Conservation (phyloP, 192 early-diverging fungal species). For the Powellomyces hirtus region DNA sequence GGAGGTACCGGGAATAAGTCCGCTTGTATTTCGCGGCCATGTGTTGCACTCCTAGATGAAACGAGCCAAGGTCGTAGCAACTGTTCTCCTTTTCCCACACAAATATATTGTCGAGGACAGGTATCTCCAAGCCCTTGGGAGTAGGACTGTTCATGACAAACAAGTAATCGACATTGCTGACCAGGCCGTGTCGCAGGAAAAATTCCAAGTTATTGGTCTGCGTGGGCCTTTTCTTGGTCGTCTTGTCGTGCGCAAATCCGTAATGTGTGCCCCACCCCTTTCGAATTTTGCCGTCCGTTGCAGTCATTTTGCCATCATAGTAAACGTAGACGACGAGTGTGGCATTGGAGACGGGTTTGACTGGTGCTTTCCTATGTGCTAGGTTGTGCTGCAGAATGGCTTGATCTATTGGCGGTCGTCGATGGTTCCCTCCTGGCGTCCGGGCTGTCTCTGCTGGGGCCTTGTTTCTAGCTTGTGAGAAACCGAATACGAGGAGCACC, state of each 20-base stretch:
- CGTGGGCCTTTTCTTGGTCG: background rate
- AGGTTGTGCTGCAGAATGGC: too few relatives aligned
- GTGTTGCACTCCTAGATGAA: background rate
- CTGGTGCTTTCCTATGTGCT: too few relatives aligned
- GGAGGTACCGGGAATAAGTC: background rate
- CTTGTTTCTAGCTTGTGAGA: too few relatives aligned
- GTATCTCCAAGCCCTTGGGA: background rate
- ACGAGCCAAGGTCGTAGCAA: conserved; percentile 12
- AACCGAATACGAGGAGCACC: too few relatives aligned
- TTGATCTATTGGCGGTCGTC: too few relatives aligned
- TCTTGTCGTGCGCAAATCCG: background rate
- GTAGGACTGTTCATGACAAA: background rate
- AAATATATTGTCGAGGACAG: background rate
- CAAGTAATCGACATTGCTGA: background rate
- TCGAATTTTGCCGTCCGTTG: background rate
- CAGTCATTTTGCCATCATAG: conserved; percentile 5
- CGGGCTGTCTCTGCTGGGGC: too few relatives aligned
- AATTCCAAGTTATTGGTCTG: background rate
- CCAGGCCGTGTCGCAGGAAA: background rate
- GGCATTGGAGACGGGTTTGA: too few relatives aligned
- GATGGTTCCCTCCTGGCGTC: too few relatives aligned
- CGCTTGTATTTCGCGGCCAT: background rate
- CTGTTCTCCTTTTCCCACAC: background rate
- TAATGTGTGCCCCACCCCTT: background rate
- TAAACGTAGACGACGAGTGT: conserved; percentile 14